Evolutionary conservation across 148 eudicot species (phyloP).

Genomic region (Nepenthes mirabilis): DNA sequence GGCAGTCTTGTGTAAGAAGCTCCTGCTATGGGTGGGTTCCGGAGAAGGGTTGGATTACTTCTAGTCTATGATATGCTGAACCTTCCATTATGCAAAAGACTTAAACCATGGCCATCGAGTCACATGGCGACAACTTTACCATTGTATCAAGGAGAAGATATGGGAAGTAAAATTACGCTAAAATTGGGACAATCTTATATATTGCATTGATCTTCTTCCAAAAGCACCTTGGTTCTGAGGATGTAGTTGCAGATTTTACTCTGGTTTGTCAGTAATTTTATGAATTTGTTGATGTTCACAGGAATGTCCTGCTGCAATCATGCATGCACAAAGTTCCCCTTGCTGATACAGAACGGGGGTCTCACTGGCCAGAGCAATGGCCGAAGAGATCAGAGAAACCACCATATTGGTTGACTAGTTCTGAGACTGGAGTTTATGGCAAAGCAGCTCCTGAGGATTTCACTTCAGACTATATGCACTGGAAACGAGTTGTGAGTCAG

Average conservation of each 20-base stretch:
- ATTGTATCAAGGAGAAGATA: too few relatives aligned
- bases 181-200: too few relatives aligned
- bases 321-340: conserved; percentile 54
- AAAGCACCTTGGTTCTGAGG: too few relatives aligned
- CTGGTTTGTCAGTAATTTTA: neutral
- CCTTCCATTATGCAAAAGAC: too few relatives aligned
- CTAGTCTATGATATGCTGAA: too few relatives aligned
- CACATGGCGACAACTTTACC: too few relatives aligned
- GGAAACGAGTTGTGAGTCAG: conserved; percentile 44
- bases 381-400: conserved; percentile 30
- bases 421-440: conserved; percentile 51
- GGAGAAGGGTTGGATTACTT: too few relatives aligned
- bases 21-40: too few relatives aligned
- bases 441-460: conserved; percentile 59
- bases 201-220: too few relatives aligned
- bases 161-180: too few relatives aligned
- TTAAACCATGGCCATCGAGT: too few relatives aligned
- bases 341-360: conserved; percentile 30
- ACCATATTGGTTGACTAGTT: conserved; percentile 49
- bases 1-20: too few relatives aligned
- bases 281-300: conserved; percentile 1
- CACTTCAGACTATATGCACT: conserved; percentile 35
- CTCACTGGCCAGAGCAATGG: conserved; percentile 55
- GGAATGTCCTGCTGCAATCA: conserved; percentile 51
- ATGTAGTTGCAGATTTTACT: neutral